Percentiles rank a stretch among this genome's conserved stretches.
Evolutionary conservation across 768 basidiomycete genomes (phyloP).

Genomic region (Symmetrospora coprosmae): DNA sequence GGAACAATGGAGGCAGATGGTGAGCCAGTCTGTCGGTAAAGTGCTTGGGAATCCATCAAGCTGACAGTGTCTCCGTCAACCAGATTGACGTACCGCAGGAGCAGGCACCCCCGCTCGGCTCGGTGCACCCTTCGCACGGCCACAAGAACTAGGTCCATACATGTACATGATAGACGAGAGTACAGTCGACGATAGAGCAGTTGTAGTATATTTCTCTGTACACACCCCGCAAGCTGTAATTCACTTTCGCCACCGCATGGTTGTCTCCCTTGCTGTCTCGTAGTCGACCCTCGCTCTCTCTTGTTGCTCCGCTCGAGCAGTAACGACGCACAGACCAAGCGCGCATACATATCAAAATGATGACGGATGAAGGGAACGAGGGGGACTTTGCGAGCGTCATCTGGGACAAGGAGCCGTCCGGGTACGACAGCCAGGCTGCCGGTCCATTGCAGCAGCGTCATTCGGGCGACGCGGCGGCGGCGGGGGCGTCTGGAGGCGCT

Average conservation of each 20-base stretch:
- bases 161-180: background rate
- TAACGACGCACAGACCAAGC: background rate
- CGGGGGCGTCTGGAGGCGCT: too few relatives aligned
- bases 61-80: too few relatives aligned
- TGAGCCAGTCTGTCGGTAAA: background rate
- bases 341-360: too few relatives aligned
- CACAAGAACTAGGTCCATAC: background rate
- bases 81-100: slow-evolving; percentile 4
- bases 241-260: background rate
- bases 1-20: slow-evolving; percentile 6
- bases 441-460: too few relatives aligned
- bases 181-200: background rate
- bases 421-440: too few relatives aligned
- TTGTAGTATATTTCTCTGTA: background rate
- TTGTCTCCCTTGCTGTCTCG: background rate
- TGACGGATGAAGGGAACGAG: slow-evolving; percentile 38
- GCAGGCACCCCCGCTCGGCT: slow-evolving; percentile 2
- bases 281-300: background rate
- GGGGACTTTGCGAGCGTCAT: slow-evolving; percentile 84
- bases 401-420: too few relatives aligned
- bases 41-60: too few relatives aligned
- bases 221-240: background rate
- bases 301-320: background rate
- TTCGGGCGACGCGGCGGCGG: too few relatives aligned
- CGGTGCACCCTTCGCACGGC: slow-evolving; percentile 4